Base-by-base conservation (phyloP, 768 basidiomycete genomes). In the Calocera viscosa region DNA sequence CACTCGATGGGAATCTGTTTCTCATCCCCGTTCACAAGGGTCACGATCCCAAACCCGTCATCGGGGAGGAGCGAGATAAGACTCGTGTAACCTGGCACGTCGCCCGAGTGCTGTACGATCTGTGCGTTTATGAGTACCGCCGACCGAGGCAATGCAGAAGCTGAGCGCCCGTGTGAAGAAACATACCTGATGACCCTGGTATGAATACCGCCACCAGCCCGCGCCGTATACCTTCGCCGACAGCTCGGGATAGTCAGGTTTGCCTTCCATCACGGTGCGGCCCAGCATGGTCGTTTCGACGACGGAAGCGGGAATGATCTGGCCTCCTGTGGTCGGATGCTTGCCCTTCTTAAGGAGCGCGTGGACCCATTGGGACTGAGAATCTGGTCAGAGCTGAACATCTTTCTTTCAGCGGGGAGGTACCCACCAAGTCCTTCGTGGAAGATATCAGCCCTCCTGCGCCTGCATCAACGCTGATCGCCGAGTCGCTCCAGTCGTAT, bases 391-490 rank as follows among this genome's bases (percentile, higher is more conserved):
- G 53, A n/a, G n/a, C n/a, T n/a, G n/a, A n/a, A n/a, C 43, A 22
- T 49, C 22, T n/a, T 34, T 22, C 38, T 1, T 16, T 40, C 30
- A 12, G 63, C 2, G n/a, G 38, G 17, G 19, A 19, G 28, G 39
- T 30, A 69, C 78, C 11, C 33, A 79, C 82, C 77, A 83, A 75
- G 38, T 82, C 81, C 19, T 75, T 67, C 0, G 74, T 75, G 28
- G 68, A 80, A 34, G 81, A 79, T 32, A 81, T 79, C n/a, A 82
- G 47, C 0, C 80, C 82, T 1, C 78, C 80, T 0, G 80, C 67
- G 3, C 80, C 81, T 2, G 79, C 77, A 16, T 71, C 69, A 17
- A 75, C 32, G 0, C 72, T 70, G 5, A 66, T 70, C 3, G 35
- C 67, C 0, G 74, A 69, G 63, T 78, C 76, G 1, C 67, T 68